Percentiles rank a stretch among this genome's conserved stretches.
Conservation (phyloP, 148 eudicot species). For the Cornus florida region DNA sequence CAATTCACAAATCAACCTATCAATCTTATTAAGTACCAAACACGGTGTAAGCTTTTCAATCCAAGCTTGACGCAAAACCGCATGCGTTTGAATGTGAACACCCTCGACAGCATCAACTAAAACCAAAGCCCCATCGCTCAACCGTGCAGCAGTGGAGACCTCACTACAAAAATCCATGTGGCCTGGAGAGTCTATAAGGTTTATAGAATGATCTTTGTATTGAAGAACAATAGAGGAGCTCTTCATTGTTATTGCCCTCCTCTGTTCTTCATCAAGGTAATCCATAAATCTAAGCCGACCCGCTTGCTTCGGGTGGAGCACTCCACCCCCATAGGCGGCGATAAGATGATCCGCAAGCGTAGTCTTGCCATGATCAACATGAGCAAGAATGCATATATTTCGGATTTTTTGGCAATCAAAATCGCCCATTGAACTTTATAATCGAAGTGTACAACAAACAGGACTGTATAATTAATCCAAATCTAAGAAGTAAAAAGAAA, state of each 20-base stretch:
- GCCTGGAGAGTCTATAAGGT: constrained; percentile 93
- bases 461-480: background rate
- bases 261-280: constrained; percentile 87
- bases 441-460: background rate
- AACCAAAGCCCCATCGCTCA: constrained; percentile 90
- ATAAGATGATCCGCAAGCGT: constrained; percentile 95
- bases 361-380: constrained; percentile 96
- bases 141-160: constrained; percentile 88
- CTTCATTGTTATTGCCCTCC: constrained; percentile 94
- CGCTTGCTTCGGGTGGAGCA: constrained; percentile 88
- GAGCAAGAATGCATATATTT: constrained; percentile 92
- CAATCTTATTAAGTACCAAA: constrained; percentile 91
- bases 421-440: constrained; percentile 27
- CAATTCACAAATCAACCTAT: constrained; percentile 80
- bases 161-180: constrained; percentile 98
- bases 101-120: constrained; percentile 96
- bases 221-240: constrained; percentile 73
- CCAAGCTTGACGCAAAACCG: constrained; percentile 95
- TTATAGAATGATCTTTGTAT: constrained; percentile 48
- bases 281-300: constrained; percentile 82
- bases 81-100: constrained; percentile 97
- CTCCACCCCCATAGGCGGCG: constrained; percentile 72
- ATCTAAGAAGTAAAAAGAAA: background rate
- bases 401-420: constrained; percentile 45
- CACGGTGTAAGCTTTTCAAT: constrained; percentile 86